Evolutionary conservation across 2,329 filamentous ascomycete species (phyloP).

Genomic region (Scedosporium aurantiacum): DNA sequence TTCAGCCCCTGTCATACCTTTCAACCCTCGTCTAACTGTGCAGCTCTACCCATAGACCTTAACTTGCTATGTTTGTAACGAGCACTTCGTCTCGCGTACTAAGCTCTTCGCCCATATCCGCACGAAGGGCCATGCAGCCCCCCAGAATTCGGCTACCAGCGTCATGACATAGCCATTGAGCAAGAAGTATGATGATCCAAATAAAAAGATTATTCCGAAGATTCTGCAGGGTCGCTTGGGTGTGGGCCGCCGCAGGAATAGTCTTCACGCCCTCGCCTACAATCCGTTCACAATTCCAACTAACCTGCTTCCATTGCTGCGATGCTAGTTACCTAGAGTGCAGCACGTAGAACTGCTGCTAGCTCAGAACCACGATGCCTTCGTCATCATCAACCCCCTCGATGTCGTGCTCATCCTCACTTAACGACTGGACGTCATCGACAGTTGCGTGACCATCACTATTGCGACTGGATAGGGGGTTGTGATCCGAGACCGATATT

Average conservation of each 20-base stretch:
- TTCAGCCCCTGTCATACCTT: not conserved
- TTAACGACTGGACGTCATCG: slow-evolving; percentile 82
- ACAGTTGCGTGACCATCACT: slow-evolving; percentile 38
- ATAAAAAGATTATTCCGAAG: too few species aligned
- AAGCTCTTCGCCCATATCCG: slow-evolving; percentile 66
- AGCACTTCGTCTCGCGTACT: slow-evolving; percentile 48
- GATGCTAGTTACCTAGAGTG: not conserved
- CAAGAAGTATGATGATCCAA: too few species aligned
- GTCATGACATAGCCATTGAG: too few species aligned
- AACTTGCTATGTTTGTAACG: slow-evolving; percentile 25
- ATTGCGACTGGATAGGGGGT: slow-evolving; percentile 44
- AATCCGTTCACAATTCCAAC: too few species aligned
- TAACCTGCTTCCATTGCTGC: not conserved
- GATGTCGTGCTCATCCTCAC: slow-evolving; percentile 46
- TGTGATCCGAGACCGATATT: slow-evolving; percentile 68
- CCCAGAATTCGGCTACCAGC: not conserved
- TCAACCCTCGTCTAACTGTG: slow-evolving; percentile 1
- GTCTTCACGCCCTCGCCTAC: too few species aligned
- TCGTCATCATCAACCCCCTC: not conserved
- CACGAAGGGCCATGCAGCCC: slow-evolving; percentile 52
- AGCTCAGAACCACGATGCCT: not conserved
- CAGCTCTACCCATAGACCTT: not conserved
- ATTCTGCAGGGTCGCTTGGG: too few species aligned
- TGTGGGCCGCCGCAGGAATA: too few species aligned
- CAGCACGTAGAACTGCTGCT: not conserved